Base-by-base conservation (phyloP, 371 early-diverging fungal genomes). In the Mucor plumbeus region DNA sequence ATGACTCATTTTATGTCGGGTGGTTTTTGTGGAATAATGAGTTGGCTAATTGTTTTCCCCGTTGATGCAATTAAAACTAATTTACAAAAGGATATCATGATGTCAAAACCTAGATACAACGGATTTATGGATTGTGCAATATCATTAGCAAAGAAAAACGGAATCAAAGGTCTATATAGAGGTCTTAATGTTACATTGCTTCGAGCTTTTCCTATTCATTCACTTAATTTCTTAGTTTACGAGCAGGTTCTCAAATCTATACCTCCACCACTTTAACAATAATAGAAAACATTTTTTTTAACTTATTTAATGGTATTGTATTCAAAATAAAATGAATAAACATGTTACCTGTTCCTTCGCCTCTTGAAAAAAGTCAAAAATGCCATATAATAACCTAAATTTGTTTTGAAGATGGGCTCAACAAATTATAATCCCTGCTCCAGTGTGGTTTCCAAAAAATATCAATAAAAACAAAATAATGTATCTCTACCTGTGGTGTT, bases 161-260 rank as follows among this genome's bases (percentile, higher is more conserved):
- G 92, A 0, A 26, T 88, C 35, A 68, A 81, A 3, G 89, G 89
- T 0, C 73, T 94, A 5, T 94, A 94, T 68, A 82, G 88, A 26
- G 94, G 94, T 4, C 70, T 94, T 1, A 84, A 84, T 7, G 91
- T 92, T 14, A 92, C 92, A 31, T 79, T 93, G 9, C 79, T 93
- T 33, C 80, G 94, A 10, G 93, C 94, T 14, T 90, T 93, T 64
- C 94, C 94, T 7, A 87, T 94, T 63, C 94, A 94, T 73, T 87
- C 91, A 7, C 78, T 94, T 31, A 91, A 92, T 72, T 92, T 93
- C 80, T 78, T 91, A 10, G 92, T 93, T 10, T 92, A 92, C 64
- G 92, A 92, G 72, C 87, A 86, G 59, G 89, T 89, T 44, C 79
- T 85, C 66, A 71, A 74, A 66, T 50, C 63, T 7, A 79, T 79